Percentiles rank a stretch among this genome's conserved stretches.
Evolutionary conservation across 2,329 filamentous ascomycete genomes (phyloP).

Genomic region (Penicillium sp.): DNA sequence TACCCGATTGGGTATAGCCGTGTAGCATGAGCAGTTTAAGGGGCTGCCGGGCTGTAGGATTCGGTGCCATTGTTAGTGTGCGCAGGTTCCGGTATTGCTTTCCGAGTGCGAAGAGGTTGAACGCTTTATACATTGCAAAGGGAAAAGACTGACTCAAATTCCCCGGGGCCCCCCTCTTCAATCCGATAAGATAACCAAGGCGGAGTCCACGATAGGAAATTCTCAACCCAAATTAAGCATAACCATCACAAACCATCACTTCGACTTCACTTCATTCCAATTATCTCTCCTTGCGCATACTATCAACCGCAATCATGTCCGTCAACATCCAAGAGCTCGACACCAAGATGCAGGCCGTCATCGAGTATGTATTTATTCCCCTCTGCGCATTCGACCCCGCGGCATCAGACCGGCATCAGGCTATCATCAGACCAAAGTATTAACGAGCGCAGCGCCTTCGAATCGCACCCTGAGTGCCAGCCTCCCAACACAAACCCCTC

Average conservation of each 20-base stretch:
- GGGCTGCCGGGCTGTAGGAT: slow-evolving; percentile 26
- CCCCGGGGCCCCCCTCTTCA: background rate
- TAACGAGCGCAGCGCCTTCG: slow-evolving; percentile 27
- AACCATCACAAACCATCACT: slow-evolving; percentile 13
- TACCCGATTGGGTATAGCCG: slow-evolving; percentile 87
- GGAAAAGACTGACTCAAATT: slow-evolving; percentile 1
- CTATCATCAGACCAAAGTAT: too few relatives aligned
- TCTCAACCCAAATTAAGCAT: background rate
- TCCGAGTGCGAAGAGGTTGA: slow-evolving; percentile 2
- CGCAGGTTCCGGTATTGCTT: background rate
- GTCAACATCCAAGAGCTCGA: slow-evolving; percentile 21
- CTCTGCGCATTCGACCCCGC: background rate
- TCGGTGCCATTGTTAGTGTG: slow-evolving; percentile 19
- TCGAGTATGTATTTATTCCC: slow-evolving; percentile 22
- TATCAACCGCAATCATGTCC: slow-evolving; percentile 11
- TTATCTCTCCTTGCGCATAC: background rate
- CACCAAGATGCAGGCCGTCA: slow-evolving; percentile 26
- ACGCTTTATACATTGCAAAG: slow-evolving; percentile 1
- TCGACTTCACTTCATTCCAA: background rate
- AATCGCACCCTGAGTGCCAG: slow-evolving; percentile 35
- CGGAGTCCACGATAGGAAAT: slow-evolving; percentile 4
- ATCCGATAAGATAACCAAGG: slow-evolving; percentile 3
- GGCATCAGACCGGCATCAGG: background rate
- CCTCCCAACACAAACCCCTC: slow-evolving; percentile 32
- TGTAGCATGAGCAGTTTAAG: slow-evolving; percentile 77